phyloP scores from a whole-genome alignment of 805 yeast genomes.

The Metschnikowia chrysomelidarum region DNA sequence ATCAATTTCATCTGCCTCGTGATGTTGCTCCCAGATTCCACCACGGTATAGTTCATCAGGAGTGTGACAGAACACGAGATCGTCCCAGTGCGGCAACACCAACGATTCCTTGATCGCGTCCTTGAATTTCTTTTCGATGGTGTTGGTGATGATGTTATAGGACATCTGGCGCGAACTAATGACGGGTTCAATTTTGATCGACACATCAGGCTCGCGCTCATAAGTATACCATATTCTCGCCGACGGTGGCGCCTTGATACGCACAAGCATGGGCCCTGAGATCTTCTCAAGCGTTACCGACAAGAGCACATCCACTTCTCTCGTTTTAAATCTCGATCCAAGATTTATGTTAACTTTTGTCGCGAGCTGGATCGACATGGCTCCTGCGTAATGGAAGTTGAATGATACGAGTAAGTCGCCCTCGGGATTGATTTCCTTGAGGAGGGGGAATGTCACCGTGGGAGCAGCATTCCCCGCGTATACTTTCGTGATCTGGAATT shows the following conservation, averaged over 20 bases:
- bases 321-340: constrained; percentile 69
- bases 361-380: constrained; percentile 70
- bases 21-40: constrained; percentile 77
- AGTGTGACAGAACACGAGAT: constrained; percentile 68
- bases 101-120: constrained; percentile 78
- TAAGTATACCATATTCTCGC: constrained; percentile 90
- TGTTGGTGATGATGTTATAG: constrained; percentile 74
- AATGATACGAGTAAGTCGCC: constrained; percentile 67
- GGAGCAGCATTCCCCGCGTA: constrained; percentile 83
- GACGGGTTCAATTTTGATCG: constrained; percentile 82
- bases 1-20: constrained; percentile 1
- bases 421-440: constrained; percentile 71
- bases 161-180: constrained; percentile 81
- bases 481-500: constrained; percentile 68
- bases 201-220: constrained; percentile 72
- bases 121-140: constrained; percentile 71
- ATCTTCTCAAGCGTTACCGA: constrained; percentile 65
- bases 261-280: constrained; percentile 69
- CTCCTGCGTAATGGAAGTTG: constrained; percentile 70
- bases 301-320: constrained; percentile 73
- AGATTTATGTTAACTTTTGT: constrained; percentile 76
- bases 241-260: constrained; percentile 87
- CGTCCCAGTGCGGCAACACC: constrained; percentile 89
- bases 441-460: constrained; percentile 65
- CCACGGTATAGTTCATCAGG: constrained; percentile 76